phyloP scores from a whole-genome alignment of 495 filamentous ascomycete genomes.

The Penicillium paxilli region DNA sequence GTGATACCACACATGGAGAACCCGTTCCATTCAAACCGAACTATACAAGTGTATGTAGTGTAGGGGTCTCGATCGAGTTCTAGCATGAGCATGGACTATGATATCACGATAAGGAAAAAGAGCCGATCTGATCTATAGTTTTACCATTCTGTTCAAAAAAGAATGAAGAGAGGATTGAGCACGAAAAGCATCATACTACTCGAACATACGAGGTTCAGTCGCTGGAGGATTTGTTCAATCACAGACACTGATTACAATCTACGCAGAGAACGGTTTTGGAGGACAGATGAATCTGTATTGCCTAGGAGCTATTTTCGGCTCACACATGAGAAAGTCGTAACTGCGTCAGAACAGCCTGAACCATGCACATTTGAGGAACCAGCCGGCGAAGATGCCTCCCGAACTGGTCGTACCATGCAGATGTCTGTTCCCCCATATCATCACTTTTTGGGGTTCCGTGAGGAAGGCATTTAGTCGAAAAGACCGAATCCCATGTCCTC shows the following conservation, averaged over 20 bases:
- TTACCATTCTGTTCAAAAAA: no score
- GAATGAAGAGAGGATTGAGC: no score
- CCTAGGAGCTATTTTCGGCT: conserved; percentile 43
- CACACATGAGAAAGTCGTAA: conserved; percentile 42
- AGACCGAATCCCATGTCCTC: conserved; percentile 99
- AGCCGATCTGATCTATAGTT: no score
- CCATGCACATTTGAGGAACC: conserved; percentile 34
- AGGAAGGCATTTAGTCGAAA: conserved; percentile 71
- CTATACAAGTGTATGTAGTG: no score
- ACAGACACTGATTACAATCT: conserved; percentile 4
- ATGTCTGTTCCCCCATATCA: conserved; percentile 36
- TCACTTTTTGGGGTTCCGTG: conserved; percentile 25
- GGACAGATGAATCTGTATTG: conserved; percentile 45
- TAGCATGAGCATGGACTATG: no score
- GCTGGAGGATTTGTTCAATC: neutral
- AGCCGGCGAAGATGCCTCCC: conserved; percentile 31
- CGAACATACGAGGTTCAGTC: neutral
- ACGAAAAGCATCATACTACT: neutral
- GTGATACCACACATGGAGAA: neutral
- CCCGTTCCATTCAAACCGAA: neutral
- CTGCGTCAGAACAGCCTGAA: conserved; percentile 44
- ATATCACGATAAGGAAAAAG: no score
- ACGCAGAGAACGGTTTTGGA: conserved; percentile 20
- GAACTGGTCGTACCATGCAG: conserved; percentile 37
- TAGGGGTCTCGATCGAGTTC: no score